Evolutionary conservation across 345 rosid species (phyloP).

Genomic region (Reutealis trisperma): DNA sequence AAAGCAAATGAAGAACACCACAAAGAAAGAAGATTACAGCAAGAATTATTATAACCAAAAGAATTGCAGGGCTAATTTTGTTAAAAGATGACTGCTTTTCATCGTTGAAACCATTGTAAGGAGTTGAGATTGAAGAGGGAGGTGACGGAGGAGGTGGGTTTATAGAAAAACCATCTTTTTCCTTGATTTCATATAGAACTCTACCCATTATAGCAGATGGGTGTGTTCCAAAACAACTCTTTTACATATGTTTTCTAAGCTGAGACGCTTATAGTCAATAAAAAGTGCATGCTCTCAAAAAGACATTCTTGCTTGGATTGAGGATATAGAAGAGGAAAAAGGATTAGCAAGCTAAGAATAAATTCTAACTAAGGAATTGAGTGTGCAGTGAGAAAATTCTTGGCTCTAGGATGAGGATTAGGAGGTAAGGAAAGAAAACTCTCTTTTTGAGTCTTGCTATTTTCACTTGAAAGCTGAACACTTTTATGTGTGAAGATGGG

Average conservation of each 20-base stretch:
- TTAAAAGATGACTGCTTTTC: conserved; percentile 32
- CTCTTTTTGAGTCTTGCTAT: conserved; percentile 6
- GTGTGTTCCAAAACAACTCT: conserved; percentile 18
- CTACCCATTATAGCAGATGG: conserved; percentile 34
- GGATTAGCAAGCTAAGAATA: conserved; percentile 20
- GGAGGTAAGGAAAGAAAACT: conserved; percentile 1
- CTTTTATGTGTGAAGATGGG: not conserved
- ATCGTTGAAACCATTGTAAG: conserved; percentile 18
- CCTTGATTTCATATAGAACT: conserved; percentile 24
- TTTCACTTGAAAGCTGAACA: not conserved
- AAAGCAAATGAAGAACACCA: conserved; percentile 61
- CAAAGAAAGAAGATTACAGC: conserved; percentile 55
- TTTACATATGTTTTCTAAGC: not conserved
- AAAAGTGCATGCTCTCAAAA: conserved; percentile 6
- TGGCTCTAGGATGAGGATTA: conserved; percentile 7
- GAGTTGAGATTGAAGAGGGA: conserved; percentile 18
- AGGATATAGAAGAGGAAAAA: not conserved
- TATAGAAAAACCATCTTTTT: conserved; percentile 23
- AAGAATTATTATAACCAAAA: conserved; percentile 47
- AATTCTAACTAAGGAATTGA: conserved; percentile 19
- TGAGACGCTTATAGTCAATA: not conserved
- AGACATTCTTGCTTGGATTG: conserved; percentile 22
- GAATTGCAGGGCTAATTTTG: conserved; percentile 52
- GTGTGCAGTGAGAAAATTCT: conserved; percentile 18
- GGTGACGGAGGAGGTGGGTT: conserved; percentile 35